phyloP scores from a whole-genome alignment of 805 yeast species.

The Brettanomyces custersianus region DNA sequence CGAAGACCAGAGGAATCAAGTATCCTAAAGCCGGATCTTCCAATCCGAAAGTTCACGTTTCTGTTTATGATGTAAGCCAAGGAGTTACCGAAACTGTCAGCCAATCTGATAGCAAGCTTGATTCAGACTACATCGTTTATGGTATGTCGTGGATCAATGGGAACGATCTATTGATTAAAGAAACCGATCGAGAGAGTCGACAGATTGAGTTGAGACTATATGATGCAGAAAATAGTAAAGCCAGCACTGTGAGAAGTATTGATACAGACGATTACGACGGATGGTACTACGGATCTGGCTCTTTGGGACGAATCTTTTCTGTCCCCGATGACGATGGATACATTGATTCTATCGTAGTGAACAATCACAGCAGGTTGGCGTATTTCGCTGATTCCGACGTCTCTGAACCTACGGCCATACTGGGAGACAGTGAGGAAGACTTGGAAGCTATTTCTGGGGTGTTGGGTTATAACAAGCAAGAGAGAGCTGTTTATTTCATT shows the following conservation, averaged over 20 bases:
- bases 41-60: constrained; percentile 47
- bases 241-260: constrained; percentile 33
- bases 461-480: constrained; percentile 37
- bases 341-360: constrained; percentile 49
- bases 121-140: constrained; percentile 47
- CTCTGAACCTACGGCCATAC: constrained; percentile 28
- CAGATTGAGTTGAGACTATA: constrained; percentile 40
- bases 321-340: constrained; percentile 43
- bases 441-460: constrained; percentile 47
- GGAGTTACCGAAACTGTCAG: constrained; percentile 17
- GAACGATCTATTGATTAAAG: constrained; percentile 43
- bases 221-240: constrained; percentile 21
- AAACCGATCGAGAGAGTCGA: constrained; percentile 56
- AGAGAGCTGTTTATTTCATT: constrained; percentile 41
- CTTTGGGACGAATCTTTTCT: constrained; percentile 21
- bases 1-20: constrained; percentile 35
- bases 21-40: constrained; percentile 69
- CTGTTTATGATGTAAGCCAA: constrained; percentile 29
- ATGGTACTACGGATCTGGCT: constrained; percentile 35
- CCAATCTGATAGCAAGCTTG: constrained; percentile 24
- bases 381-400: constrained; percentile 37
- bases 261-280: constrained; percentile 37
- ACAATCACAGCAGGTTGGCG: constrained; percentile 56
- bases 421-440: constrained; percentile 31
- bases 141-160: constrained; percentile 49